phyloP scores from a whole-genome alignment of 2,329 filamentous ascomycete species.

The Sporothrix phasma region DNA sequence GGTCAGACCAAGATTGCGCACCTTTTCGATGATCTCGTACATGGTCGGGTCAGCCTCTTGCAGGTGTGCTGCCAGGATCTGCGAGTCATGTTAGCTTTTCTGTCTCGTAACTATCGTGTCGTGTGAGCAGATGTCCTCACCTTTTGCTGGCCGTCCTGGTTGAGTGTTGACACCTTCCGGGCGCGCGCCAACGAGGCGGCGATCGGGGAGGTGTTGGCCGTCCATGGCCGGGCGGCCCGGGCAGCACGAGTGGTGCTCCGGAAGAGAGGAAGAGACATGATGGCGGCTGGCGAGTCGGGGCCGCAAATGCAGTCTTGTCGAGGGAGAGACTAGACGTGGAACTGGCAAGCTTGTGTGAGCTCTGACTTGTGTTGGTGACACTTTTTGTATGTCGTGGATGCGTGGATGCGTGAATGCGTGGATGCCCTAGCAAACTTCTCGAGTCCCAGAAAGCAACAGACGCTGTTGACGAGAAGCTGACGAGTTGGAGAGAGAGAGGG shows the following conservation, averaged over 20 bases:
- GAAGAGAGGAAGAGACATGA: constrained; percentile 40
- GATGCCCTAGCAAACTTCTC: not conserved
- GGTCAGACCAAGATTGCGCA: constrained; percentile 29
- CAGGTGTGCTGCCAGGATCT: constrained; percentile 73
- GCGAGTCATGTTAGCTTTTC: constrained; percentile 12
- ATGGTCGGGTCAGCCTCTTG: constrained; percentile 79
- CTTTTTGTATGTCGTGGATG: not conserved
- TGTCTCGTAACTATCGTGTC: not conserved
- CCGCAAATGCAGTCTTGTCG: not conserved
- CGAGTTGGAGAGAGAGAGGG: not conserved
- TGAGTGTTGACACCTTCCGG: constrained; percentile 37
- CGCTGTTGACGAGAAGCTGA: not conserved
- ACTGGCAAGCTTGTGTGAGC: not conserved
- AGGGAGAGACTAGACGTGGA: not conserved
- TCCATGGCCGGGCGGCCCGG: constrained; percentile 30
- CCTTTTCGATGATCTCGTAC: constrained; percentile 84
- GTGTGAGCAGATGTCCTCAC: constrained; percentile 27
- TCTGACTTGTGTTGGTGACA: not conserved
- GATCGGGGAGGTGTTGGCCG: constrained; percentile 18
- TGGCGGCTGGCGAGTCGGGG: not conserved
- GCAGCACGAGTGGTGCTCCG: constrained; percentile 41
- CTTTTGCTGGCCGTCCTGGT: constrained; percentile 49
- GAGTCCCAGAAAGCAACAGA: not conserved
- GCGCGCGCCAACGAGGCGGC: constrained; percentile 23
- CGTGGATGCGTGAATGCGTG: too few relatives aligned